phyloP scores from a whole-genome alignment of 169 alveolate genomes.

The Plasmodium malariae region DNA sequence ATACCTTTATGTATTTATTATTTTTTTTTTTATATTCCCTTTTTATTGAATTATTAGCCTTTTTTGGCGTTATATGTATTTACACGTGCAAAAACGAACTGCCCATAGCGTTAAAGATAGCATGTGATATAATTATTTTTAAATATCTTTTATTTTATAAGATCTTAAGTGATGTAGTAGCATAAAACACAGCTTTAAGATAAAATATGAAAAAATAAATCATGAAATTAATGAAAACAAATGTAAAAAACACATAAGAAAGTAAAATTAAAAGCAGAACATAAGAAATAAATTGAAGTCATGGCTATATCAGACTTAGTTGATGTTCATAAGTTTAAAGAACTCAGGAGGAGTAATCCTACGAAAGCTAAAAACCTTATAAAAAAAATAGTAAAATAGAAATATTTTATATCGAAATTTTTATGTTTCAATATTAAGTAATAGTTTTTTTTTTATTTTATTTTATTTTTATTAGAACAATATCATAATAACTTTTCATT shows the following conservation, averaged over 20 bases:
- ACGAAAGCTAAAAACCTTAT: slow-evolving; percentile 80
- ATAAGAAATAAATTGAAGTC: background rate
- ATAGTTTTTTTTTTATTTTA: background rate
- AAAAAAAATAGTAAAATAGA: slow-evolving; percentile 74
- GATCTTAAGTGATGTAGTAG: too few relatives aligned
- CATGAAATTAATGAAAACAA: too few relatives aligned
- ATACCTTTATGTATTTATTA: too few relatives aligned
- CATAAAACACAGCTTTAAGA: too few relatives aligned
- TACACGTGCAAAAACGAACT: too few relatives aligned
- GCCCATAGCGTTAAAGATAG: too few relatives aligned
- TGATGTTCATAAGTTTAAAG: slow-evolving; percentile 67
- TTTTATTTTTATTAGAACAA: background rate
- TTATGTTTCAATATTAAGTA: slow-evolving; percentile 11
- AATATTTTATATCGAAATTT: background rate
- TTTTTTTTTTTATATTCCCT: too few relatives aligned
- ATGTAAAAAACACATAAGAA: background rate
- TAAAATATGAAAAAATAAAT: too few relatives aligned
- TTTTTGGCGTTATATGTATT: too few relatives aligned
- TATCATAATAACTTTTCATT: background rate
- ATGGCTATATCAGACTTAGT: slow-evolving; percentile 46
- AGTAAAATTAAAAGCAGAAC: background rate
- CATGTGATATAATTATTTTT: too few relatives aligned
- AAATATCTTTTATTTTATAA: too few relatives aligned
- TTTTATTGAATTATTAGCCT: too few relatives aligned
- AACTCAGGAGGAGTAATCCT: slow-evolving; percentile 80